Base-by-base conservation (phyloP, 352 stramenopile species). In the Thalassiosira exigua region DNA sequence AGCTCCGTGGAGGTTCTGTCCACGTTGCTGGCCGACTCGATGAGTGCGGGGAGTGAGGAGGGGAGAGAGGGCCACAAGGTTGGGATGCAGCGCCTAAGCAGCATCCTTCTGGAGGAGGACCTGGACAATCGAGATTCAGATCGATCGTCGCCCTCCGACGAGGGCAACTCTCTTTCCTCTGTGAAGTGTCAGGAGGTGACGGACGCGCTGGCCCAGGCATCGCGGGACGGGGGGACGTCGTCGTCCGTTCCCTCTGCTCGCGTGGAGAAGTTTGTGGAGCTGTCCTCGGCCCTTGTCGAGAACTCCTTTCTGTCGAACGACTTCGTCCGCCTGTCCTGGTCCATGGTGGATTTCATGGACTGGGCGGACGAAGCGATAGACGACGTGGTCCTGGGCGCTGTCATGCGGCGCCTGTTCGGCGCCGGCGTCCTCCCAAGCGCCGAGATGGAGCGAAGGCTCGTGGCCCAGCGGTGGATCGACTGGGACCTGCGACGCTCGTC, bases 401-500 rank as follows among this genome's bases (percentile, higher is more conserved):
- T 92, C 27, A 85, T 92, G 75, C 50, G 82, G 26, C 69, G 64
- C 46, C 53, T 93, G 12, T 91, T 92, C 73, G 81, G 53, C n/a
- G 74, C 78, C 7, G 86, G 87, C 9, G 77, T 92, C 39, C 65
- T 94, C 7, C 81, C 89, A 14, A 83, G 39, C 41, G 66, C 71
- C 9, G 60, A 73, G 30, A 72, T 87, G 39, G 88, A 94, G 70
- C 48, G 69, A 3, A 66, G 88, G 50, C 57, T 92, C 19, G 82
- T 94, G 4, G 39, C 60, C 24, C 72, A 76, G 53, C 51, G 73
- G 29, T 94, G 88, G 88, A 73, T 75, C 24, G 76, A 90, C 64
- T 93, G 88, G 88, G 76, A 84, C 50, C 53, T 65, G 17, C 69
- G 86, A 69, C 58, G 86, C 39, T 24, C 30, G 19, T 58, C 61